Conservation (phyloP, 1,139 yeast species). For the Taphrina sp. region DNA sequence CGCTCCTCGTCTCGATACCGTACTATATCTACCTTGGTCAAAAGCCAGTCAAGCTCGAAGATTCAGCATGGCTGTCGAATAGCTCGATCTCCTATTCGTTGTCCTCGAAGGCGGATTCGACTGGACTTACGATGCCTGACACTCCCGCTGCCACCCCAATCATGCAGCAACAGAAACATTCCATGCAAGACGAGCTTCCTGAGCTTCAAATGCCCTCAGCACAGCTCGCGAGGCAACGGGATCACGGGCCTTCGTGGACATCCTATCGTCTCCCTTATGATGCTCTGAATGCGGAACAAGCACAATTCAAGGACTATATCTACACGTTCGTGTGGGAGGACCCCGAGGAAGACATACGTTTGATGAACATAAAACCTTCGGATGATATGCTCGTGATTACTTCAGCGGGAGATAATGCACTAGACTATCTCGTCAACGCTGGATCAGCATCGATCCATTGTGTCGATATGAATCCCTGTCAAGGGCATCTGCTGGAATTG, state of each 20-base stretch:
- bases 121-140: constrained; percentile 6
- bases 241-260: constrained; percentile 6
- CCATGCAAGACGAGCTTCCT: constrained; percentile 14
- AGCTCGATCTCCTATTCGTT: not conserved
- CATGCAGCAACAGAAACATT: constrained; percentile 3
- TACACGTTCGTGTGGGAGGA: constrained; percentile 92
- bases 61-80: no score
- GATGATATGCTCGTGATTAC: constrained; percentile 81
- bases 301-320: constrained; percentile 74
- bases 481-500: constrained; percentile 73
- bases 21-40: constrained; percentile 76
- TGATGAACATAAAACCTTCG: constrained; percentile 57
- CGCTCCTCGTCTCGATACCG: constrained; percentile 64
- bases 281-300: constrained; percentile 63
- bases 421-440: constrained; percentile 69
- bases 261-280: constrained; percentile 67
- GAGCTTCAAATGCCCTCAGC: constrained; percentile 8
- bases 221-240: not conserved
- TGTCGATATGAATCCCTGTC: constrained; percentile 80
- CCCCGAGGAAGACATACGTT: constrained; percentile 72
- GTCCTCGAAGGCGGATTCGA: not conserved
- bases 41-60: not conserved
- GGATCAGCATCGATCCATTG: constrained; percentile 76
- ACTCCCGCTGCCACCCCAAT: constrained; percentile 28
- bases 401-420: constrained; percentile 79